Conservation (phyloP, 2,329 filamentous ascomycete species). For the Talaromyces pinophilus region DNA sequence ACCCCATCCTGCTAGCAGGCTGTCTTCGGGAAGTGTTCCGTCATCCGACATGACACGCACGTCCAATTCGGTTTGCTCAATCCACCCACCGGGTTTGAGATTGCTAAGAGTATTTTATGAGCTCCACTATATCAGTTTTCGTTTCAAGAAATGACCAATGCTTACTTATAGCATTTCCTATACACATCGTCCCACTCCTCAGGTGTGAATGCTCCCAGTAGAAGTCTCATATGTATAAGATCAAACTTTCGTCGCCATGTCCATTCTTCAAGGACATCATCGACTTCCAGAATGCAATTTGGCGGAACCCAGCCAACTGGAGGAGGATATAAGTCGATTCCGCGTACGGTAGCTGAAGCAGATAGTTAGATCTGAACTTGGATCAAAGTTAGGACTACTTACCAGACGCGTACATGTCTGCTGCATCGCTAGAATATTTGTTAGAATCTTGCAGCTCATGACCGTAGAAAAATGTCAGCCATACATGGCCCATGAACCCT, state of each 20-base stretch:
- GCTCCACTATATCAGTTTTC: slow-evolving; percentile 5
- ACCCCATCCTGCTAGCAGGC: slow-evolving; percentile 26
- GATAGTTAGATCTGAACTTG: slow-evolving; percentile 11
- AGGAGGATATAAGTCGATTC: slow-evolving; percentile 29
- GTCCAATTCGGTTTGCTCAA: slow-evolving; percentile 26
- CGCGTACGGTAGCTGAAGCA: slow-evolving; percentile 25
- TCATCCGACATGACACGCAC: slow-evolving; percentile 26
- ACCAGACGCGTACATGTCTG: slow-evolving; percentile 26
- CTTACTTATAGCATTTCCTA: slow-evolving; percentile 24
- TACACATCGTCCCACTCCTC: slow-evolving; percentile 26
- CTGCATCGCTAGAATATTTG: slow-evolving; percentile 23
- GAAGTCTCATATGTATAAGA: slow-evolving; percentile 26
- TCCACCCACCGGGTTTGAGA: slow-evolving; percentile 25
- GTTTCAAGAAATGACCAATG: not conserved
- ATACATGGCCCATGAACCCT: slow-evolving; percentile 29
- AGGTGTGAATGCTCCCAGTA: slow-evolving; percentile 27
- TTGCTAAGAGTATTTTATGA: slow-evolving; percentile 15
- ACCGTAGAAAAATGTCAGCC: not conserved
- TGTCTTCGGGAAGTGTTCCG: slow-evolving; percentile 24
- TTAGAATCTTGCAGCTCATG: slow-evolving; percentile 12
- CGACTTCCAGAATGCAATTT: slow-evolving; percentile 30
- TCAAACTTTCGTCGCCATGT: slow-evolving; percentile 22
- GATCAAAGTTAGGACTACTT: slow-evolving; percentile 12
- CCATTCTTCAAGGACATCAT: slow-evolving; percentile 27
- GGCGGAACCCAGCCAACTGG: slow-evolving; percentile 28